Evolutionary conservation across 148 eudicot species (phyloP), one percentile per base, ranked within the genome.

Genomic region (Chenopodium formosanum): DNA sequence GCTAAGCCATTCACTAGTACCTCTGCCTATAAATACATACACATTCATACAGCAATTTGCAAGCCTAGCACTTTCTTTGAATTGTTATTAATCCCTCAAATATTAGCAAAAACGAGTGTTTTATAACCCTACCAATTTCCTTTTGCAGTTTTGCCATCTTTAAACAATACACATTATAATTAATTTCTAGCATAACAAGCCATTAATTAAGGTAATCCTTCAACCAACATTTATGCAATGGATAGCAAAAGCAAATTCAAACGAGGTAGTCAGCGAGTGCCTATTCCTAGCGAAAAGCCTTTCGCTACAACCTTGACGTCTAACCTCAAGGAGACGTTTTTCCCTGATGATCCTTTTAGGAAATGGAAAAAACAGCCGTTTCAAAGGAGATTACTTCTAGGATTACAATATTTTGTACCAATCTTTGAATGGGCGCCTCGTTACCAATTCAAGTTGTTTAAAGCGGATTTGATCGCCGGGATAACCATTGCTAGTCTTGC

Each of bases 401-500:
- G 81, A 19, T 78, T 92, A 48, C 92, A 90, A 78, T 92, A 92
- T 76, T 88, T 90, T 65, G 56, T 92, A 22, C 95, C 95, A 0
- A 85, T 92, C 23, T 77, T 90, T 4, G 91, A 89, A 64, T 92
- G 95, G 95, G 93, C 90, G 20, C 92, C 95, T 2, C 88, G 83
- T 1, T 92, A 92, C 72, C 87, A 72, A 4, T 75, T 89, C 20
- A 56, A 75, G 7, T 89, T 80, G 75, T 86, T 92, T 19, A 92
- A 74, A 56, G 82, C 92, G 9, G 93, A 92, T 82, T 62, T 92
- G 14, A 76, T 92, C 1, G 87, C 95, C 13, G 95, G 95, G 1
- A 86, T 92, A 56, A 92, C 95, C 60, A 88, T 92, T 66, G 91
- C 95, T 40, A 92, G 93, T 67, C 92, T 92, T 29, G 95, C 93